Evolutionary conservation across 192 early-diverging fungal genomes (phyloP).

Genomic region (Kickxella alabastrina): DNA sequence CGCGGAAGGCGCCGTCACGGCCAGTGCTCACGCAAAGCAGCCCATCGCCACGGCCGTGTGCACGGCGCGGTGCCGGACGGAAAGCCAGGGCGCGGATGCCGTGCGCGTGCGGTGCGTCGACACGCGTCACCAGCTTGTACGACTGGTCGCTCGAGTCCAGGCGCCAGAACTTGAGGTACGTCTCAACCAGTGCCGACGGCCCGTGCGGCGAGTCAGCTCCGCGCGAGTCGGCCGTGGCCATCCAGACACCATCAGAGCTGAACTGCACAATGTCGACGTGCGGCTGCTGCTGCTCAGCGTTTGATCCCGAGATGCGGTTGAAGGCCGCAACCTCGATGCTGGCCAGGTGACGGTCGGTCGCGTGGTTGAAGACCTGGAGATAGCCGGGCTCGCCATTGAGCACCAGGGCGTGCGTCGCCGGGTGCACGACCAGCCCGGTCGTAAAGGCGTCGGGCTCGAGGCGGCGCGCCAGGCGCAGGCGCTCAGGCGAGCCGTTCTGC

Average conservation of each 20-base stretch:
- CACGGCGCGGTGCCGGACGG: conserved; percentile 27
- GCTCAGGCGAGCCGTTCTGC: conserved; percentile 2
- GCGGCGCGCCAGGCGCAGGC: conserved; percentile 4
- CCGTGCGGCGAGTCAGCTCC: not conserved
- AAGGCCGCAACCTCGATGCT: conserved; percentile 56
- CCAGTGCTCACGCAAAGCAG: conserved; percentile 35
- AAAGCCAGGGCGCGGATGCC: conserved; percentile 57
- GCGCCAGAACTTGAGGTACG: conserved; percentile 80
- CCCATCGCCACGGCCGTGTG: not conserved
- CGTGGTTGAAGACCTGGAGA: conserved; percentile 74
- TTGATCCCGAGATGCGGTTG: conserved; percentile 45
- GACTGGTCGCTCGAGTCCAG: conserved; percentile 59
- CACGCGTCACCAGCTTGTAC: conserved; percentile 70
- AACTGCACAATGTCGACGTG: conserved; percentile 68
- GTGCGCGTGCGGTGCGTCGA: conserved; percentile 67
- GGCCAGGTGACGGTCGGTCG: conserved; percentile 60
- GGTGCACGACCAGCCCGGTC: conserved; percentile 70
- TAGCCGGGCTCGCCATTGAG: conserved; percentile 70
- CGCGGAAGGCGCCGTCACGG: conserved; percentile 16
- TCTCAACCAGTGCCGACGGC: conserved; percentile 44
- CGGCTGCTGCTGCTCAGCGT: conserved; percentile 45
- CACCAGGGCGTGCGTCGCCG: conserved; percentile 65
- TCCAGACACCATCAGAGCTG: conserved; percentile 67
- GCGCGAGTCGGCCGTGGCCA: conserved; percentile 72
- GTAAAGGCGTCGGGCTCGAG: conserved; percentile 52